phyloP scores from a whole-genome alignment of 805 yeast species.

The Ogataea degrootiae region DNA sequence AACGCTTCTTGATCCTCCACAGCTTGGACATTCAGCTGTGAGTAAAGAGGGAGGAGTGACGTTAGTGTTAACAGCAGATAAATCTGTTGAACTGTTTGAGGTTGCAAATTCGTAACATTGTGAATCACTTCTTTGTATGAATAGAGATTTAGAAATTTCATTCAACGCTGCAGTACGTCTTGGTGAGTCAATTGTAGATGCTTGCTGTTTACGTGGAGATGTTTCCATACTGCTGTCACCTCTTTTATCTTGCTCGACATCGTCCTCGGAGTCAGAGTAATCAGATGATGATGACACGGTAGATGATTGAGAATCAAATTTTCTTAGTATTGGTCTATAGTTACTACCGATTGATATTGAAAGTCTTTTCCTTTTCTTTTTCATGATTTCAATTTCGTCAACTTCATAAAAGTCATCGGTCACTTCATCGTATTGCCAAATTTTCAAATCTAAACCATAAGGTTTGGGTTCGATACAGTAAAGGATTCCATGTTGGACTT shows the following conservation, averaged over 20 bases:
- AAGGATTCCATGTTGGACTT: conserved; percentile 31
- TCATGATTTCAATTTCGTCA: conserved; percentile 33
- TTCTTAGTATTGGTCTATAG: conserved; percentile 19
- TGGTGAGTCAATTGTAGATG: neutral
- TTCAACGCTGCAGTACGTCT: neutral
- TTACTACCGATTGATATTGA: conserved; percentile 21
- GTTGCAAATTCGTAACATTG: conserved; percentile 28
- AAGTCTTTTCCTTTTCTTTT: conserved; percentile 29
- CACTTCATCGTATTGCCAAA: conserved; percentile 32
- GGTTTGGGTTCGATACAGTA: conserved; percentile 37
- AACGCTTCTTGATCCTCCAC: no score
- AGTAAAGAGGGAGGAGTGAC: no score
- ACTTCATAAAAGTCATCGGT: conserved; percentile 34
- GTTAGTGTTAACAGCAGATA: neutral
- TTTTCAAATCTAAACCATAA: conserved; percentile 33
- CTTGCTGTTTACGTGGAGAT: no score
- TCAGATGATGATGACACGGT: conserved; percentile 13
- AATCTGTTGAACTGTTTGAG: neutral
- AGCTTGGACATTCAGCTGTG: no score
- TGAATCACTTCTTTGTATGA: conserved; percentile 25
- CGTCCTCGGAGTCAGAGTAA: conserved; percentile 11
- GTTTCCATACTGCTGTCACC: no score
- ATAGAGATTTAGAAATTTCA: conserved; percentile 5
- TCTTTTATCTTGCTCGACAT: neutral
- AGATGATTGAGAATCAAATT: conserved; percentile 7